Conservation (phyloP, 495 filamentous ascomycete genomes). For the Lasiosphaeria miniovina region DNA sequence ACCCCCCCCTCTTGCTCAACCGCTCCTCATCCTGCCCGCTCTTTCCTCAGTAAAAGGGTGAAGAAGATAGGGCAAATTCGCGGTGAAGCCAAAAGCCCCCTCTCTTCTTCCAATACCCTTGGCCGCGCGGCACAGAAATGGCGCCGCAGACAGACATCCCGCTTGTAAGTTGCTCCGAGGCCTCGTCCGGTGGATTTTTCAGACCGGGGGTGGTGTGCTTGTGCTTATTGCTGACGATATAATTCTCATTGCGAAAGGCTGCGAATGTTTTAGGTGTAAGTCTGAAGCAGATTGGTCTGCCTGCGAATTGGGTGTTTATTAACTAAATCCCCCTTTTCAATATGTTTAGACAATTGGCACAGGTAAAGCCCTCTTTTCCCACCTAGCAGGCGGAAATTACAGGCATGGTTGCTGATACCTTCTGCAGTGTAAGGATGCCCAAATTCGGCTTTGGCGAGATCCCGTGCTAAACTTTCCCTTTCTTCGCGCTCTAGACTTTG, state of each 20-base stretch:
- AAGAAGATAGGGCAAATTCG: no score
- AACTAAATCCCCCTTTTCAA: slow-evolving; percentile 1
- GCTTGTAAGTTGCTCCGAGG: slow-evolving; percentile 24
- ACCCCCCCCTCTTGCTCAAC: no score
- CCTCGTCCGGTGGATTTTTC: no score
- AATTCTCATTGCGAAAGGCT: slow-evolving; percentile 25
- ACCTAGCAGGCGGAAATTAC: background rate
- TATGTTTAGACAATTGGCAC: slow-evolving; percentile 42
- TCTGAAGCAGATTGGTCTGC: background rate
- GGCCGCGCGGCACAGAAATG: slow-evolving; percentile 23
- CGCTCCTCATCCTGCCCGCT: no score
- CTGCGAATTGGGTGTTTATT: background rate
- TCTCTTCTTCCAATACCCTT: background rate
- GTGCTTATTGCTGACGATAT: background rate
- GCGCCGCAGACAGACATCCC: slow-evolving; percentile 45
- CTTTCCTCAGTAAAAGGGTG: no score
- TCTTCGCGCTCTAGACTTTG: slow-evolving; percentile 30
- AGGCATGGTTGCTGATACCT: background rate
- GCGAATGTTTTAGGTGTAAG: slow-evolving; percentile 51
- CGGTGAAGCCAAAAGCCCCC: no score
- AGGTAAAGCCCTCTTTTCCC: slow-evolving; percentile 22
- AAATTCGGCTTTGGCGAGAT: background rate
- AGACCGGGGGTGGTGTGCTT: background rate
- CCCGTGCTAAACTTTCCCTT: background rate
- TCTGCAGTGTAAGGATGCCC: slow-evolving; percentile 6